Conservation (phyloP, 805 yeast species). For the Helenozyma baotianmanensis region DNA sequence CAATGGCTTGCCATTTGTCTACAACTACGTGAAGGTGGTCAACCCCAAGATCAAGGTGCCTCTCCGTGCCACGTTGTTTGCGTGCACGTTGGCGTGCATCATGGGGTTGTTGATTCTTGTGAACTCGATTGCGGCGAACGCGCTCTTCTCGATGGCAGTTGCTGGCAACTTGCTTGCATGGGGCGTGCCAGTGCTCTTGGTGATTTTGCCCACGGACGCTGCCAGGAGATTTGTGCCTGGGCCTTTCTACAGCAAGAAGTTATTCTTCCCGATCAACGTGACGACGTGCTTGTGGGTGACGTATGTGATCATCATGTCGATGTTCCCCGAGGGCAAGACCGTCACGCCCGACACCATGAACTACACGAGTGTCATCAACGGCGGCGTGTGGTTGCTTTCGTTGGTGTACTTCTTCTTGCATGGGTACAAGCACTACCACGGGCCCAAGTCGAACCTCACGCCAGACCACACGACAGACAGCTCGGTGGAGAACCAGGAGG, state of each 20-base stretch:
- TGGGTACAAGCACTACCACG: slow-evolving; percentile 52
- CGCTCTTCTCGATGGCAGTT: slow-evolving; percentile 9
- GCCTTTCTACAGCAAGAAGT: slow-evolving; percentile 56
- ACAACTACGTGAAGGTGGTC: slow-evolving; percentile 39
- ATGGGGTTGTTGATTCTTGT: slow-evolving; percentile 9
- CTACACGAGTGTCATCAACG: slow-evolving; percentile 60
- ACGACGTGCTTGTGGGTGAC: slow-evolving; percentile 46
- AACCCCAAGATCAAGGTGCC: slow-evolving; percentile 55
- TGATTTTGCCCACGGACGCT: slow-evolving; percentile 42
- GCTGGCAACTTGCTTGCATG: slow-evolving; percentile 10
- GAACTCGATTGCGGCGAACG: slow-evolving; percentile 5
- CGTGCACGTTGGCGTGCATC: slow-evolving; percentile 3
- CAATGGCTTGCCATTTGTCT: slow-evolving; percentile 57
- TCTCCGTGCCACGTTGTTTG: slow-evolving; percentile 43
- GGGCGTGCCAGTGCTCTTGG: slow-evolving; percentile 21
- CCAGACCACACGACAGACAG: not conserved
- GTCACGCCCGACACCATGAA: slow-evolving; percentile 53
- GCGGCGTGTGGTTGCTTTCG: slow-evolving; percentile 56
- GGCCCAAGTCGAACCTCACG: slow-evolving; percentile 34
- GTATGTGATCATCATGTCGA: slow-evolving; percentile 50
- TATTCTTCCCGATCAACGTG: slow-evolving; percentile 38
- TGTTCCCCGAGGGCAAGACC: slow-evolving; percentile 50
- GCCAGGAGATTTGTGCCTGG: slow-evolving; percentile 54
- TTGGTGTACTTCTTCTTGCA: slow-evolving; percentile 45
- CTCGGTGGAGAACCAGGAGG: not conserved